phyloP scores from a whole-genome alignment of 2,329 filamentous ascomycete genomes.

The Ophiognomonia clavigignenti-juglandacearum region DNA sequence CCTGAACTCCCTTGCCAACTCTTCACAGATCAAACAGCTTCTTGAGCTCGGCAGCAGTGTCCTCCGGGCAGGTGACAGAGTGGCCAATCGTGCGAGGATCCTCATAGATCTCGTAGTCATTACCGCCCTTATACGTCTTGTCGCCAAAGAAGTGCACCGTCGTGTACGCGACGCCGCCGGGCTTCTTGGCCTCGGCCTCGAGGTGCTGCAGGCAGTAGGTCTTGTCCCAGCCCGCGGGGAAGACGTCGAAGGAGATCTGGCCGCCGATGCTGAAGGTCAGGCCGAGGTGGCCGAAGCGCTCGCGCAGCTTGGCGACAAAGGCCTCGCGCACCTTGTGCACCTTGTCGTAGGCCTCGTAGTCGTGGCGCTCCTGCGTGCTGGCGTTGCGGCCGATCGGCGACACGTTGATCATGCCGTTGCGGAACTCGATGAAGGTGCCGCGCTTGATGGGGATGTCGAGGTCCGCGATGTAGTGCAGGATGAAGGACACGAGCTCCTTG shows the following conservation, averaged over 20 bases:
- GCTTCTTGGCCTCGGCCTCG: constrained; percentile 68
- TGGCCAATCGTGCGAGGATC: constrained; percentile 83
- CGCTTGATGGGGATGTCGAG: constrained; percentile 79
- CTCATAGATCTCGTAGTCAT: constrained; percentile 90
- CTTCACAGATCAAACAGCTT: constrained; percentile 64
- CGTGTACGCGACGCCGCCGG: constrained; percentile 70
- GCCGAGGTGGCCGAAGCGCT: constrained; percentile 77
- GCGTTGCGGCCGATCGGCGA: constrained; percentile 84
- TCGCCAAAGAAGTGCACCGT: constrained; percentile 98
- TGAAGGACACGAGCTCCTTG: constrained; percentile 71
- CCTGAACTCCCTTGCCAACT: neutral
- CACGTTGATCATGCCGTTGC: constrained; percentile 89
- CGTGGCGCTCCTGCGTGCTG: constrained; percentile 69
- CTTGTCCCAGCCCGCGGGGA: constrained; percentile 97
- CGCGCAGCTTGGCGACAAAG: constrained; percentile 71
- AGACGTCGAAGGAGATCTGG: constrained; percentile 97
- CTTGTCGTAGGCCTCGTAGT: constrained; percentile 78
- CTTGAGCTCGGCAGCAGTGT: constrained; percentile 76
- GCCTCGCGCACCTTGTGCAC: constrained; percentile 69
- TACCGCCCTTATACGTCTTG: constrained; percentile 86
- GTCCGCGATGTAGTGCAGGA: constrained; percentile 79
- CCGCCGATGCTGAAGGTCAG: constrained; percentile 93
- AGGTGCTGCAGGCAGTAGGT: constrained; percentile 91
- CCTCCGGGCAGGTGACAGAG: constrained; percentile 72
- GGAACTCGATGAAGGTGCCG: constrained; percentile 82